Base-by-base conservation (phyloP, 371 early-diverging fungal species). In the Syncephalis fuscata region DNA sequence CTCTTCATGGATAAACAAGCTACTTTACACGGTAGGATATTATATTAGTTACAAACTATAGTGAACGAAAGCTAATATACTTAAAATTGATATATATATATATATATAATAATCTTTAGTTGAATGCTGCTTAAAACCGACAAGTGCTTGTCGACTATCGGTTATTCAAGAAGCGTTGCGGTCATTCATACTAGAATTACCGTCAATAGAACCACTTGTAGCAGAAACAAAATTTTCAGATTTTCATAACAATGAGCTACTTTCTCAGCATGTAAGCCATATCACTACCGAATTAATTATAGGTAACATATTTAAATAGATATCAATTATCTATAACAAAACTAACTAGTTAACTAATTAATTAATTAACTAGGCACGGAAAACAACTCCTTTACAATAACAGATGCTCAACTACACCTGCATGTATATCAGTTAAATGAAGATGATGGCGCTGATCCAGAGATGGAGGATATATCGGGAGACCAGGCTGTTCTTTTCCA, bases 401-500 rank as follows among this genome's bases (percentile, higher is more conserved):
- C 36, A 38, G 27, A 46, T 11, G 60, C 53, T 2, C 50, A 54
- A 8, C 37, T 66, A 4, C 42, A 47, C 8, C 45, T 66, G 39
- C 60, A 64, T 43, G 58, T 66, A 37, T 66, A 66, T 41, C 67
- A 66, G 39, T 46, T 64, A 1, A 51, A 61, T 14, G 57, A 52
- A 26, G 54, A 62, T 10, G 61, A 55, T 2, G 55, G 46, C 2
- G 50, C 32, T 7, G 32, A 32, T 32, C 32, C 32, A 7, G 32
- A 32, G 11, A 4, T 58, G 0, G 67, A 66, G 32, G 65, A 66
- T 47, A 52, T 46, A 27, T 44, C 46, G 1, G 58, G 54, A 11
- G 66, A 58, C 5, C 53, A 62, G 7, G 21, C 55, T 1, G 58
- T 57, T 20, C 46, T 56, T 45, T 54, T 55, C 32, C 50, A 53